Evolutionary conservation across 2,329 filamentous ascomycete species (phyloP).

Genomic region (Talaromyces sp.): DNA sequence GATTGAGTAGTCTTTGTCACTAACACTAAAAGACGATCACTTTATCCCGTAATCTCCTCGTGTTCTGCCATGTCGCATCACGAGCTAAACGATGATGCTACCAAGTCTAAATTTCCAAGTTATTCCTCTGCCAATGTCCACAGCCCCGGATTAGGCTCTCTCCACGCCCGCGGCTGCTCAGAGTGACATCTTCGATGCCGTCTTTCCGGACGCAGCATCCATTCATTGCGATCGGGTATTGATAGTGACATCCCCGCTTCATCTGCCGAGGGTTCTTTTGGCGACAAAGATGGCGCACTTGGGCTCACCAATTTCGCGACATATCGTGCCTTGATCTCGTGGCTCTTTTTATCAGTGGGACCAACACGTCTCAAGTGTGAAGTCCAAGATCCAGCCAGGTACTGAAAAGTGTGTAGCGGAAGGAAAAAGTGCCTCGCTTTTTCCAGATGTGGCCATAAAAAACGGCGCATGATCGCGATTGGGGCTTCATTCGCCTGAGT

Average conservation of each 20-base stretch:
- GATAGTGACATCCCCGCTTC: background rate
- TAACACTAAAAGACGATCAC: background rate
- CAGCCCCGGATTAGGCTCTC: conserved; percentile 32
- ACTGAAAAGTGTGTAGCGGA: background rate
- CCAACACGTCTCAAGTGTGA: conserved; percentile 21
- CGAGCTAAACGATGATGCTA: background rate
- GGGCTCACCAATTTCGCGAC: conserved; percentile 25
- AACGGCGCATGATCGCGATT: conserved; percentile 23
- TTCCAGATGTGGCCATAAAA: conserved; percentile 31
- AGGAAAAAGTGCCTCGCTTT: conserved; percentile 31
- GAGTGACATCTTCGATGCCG: conserved; percentile 38
- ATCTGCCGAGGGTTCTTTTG: background rate
- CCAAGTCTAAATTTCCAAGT: background rate
- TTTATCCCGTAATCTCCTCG: background rate
- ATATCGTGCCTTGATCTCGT: background rate
- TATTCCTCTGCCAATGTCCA: conserved; percentile 36
- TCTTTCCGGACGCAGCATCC: conserved; percentile 22
- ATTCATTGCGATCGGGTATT: background rate
- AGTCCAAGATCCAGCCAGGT: conserved; percentile 22
- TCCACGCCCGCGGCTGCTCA: conserved; percentile 38
- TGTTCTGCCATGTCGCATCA: background rate
- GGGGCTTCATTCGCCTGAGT: conserved; percentile 20
- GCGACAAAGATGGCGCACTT: conserved; percentile 5
- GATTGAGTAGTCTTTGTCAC: background rate
- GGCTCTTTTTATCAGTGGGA: conserved; percentile 14